A percentile compares a stretch with the other conserved stretches of the same genome.
Evolutionary conservation across 352 stramenopile species (phyloP).

Genomic region (Phytophthora pseudosyringae): DNA sequence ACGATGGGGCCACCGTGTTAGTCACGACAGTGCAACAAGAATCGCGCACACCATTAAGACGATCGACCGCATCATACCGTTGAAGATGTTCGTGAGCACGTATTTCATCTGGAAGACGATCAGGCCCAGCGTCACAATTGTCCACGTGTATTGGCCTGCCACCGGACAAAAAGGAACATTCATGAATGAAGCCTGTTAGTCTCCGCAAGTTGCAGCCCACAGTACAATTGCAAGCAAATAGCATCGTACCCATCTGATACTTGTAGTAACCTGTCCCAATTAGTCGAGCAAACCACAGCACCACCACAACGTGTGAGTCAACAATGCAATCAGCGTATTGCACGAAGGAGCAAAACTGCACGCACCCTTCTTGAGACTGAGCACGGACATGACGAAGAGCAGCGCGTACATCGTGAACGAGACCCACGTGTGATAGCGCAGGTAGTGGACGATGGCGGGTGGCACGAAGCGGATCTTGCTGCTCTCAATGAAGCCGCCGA

Average conservation of each 20-base stretch:
- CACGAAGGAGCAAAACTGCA: conserved; percentile 10
- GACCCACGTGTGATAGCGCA: conserved; percentile 91
- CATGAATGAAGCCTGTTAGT: not conserved
- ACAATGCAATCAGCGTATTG: conserved; percentile 2
- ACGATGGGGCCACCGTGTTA: conserved; percentile 5
- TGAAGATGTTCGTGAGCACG: conserved; percentile 97
- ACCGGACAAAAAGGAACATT: conserved; percentile 4
- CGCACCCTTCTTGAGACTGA: conserved; percentile 92
- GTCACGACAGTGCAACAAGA: not conserved
- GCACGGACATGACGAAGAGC: conserved; percentile 96
- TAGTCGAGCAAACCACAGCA: conserved; percentile 5
- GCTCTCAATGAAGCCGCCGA: conserved; percentile 86
- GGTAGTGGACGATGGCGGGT: conserved; percentile 83
- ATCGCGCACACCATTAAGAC: not conserved
- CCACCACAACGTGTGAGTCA: conserved; percentile 11
- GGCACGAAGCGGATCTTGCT: conserved; percentile 85
- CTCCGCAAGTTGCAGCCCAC: not conserved
- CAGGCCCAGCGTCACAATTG: conserved; percentile 94
- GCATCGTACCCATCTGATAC: conserved; percentile 91
- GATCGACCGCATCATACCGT: conserved; percentile 51
- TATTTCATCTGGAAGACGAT: conserved; percentile 98
- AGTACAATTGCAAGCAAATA: not conserved
- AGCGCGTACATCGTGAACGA: conserved; percentile 95
- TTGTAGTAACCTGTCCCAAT: conserved; percentile 87
- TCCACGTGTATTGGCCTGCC: conserved; percentile 95